Evolutionary conservation across 768 basidiomycete species (phyloP), one percentile per base, ranked within the genome.

Genomic region (Russula emetica): DNA sequence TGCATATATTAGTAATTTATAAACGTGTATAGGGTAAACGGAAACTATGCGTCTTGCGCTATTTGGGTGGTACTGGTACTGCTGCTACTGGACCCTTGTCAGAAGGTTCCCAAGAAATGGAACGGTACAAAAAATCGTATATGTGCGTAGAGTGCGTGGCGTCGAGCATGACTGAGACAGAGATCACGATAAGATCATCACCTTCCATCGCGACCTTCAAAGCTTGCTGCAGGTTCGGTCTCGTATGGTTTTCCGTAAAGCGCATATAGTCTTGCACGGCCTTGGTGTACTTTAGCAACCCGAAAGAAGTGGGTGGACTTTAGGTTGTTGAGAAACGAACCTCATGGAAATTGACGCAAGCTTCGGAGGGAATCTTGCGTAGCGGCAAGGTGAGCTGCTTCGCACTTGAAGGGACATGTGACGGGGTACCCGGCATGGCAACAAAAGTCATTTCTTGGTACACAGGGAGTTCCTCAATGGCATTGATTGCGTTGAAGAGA

Each of bases 351-450:
- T 18, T 24, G 18, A n/a, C 34, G 14, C 51, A 59, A 36, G 26
- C 32, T 30, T 62, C 51, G 8, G 58, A 14, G 7, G 54, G 11
- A 42, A 69, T 40, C 32, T 24, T 68, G 55, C 68, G 67, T 45
- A 62, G 42, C n/a, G 52, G 64, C 53, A 65, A 54, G 16, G n/a
- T 24, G 53, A 54, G 62, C 24, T 45, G 54, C 42, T 52, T 58
- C 49, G 32, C 52, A 54, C 55, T 20, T 57, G 49, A 45, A 40
- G 54, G 55, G 2, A 60, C 34, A 40, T 60, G 61, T n/a, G 68
- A 69, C n/a, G 67, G 67, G 30, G 61, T 67, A 49, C 66, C 67
- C 22, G 68, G 67, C 66, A 67, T 67, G 51, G 36, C 68, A 40
- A 50, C 59, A 60, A 69, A 69, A 2, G 51, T 32, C 14, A 34